These are phyloP conservation scores for Cardamine occulta DNA, from an alignment of 345 rosid genomes.

Conservation along the genomic window DNA sequence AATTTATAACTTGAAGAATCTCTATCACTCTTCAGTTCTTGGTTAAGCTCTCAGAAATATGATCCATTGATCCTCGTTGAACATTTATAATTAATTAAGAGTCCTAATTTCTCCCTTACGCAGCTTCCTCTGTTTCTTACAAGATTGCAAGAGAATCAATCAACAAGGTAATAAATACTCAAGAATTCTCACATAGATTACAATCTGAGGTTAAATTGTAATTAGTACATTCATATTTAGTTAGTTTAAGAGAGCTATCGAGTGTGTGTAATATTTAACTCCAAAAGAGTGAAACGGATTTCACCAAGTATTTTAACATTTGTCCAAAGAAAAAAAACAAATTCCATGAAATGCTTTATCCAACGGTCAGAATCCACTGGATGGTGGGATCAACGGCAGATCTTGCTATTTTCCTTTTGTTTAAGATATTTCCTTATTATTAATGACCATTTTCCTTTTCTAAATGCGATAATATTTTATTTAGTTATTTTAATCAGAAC, in stretches of 20 bases:
- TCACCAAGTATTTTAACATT: too few relatives aligned
- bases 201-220: not conserved
- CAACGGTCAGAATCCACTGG: conserved; percentile 17
- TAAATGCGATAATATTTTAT: not conserved
- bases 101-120: not conserved
- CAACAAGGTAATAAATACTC: not conserved
- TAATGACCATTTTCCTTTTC: not conserved
- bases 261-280: not conserved
- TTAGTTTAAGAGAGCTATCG: not conserved
- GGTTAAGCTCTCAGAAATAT: not conserved
- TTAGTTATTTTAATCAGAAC: not conserved
- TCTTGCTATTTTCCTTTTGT: conserved; percentile 5
- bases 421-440: not conserved
- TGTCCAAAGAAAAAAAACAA: too few relatives aligned
- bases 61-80: not conserved
- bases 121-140: not conserved
- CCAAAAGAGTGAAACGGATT: not conserved
- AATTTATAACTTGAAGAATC: not conserved
- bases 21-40: not conserved
- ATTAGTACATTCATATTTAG: not conserved
- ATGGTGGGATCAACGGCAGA: not conserved
- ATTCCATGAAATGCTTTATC: conserved; percentile 3
- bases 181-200: not conserved
- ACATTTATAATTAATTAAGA: not conserved
- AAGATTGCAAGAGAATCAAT: not conserved